phyloP scores from a whole-genome alignment of 192 early-diverging fungal species.

The Linnemannia exigua region DNA sequence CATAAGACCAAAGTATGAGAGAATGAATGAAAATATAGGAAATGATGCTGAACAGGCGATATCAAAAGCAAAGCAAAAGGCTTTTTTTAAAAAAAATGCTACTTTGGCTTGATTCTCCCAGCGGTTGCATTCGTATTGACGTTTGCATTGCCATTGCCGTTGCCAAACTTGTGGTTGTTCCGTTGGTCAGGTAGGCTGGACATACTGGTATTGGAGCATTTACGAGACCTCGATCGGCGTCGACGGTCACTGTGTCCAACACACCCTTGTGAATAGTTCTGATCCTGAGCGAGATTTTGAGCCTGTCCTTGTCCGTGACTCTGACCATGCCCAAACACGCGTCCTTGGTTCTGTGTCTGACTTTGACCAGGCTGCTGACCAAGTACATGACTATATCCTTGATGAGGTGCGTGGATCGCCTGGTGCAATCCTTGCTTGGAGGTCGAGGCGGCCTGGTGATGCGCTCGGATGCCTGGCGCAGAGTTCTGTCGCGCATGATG shows the following conservation, averaged over 20 bases:
- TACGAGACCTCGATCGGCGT: slow-evolving; percentile 31
- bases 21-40: not conserved
- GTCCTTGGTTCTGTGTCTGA: not conserved
- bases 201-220: slow-evolving; percentile 44
- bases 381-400: not conserved
- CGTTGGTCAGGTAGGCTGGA: slow-evolving; percentile 19
- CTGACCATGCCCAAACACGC: not conserved
- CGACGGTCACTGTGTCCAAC: slow-evolving; percentile 23
- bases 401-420: not conserved
- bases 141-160: slow-evolving; percentile 3
- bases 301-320: slow-evolving; percentile 9
- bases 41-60: not conserved
- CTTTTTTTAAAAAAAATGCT: slow-evolving; percentile 3
- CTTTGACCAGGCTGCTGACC: not conserved
- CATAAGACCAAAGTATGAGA: not conserved
- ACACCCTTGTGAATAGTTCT: not conserved
- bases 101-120: slow-evolving; percentile 18
- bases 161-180: not conserved
- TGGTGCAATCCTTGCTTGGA: not conserved
- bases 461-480: slow-evolving; percentile 10
- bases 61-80: not conserved
- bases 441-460: not conserved
- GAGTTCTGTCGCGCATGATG: slow-evolving; percentile 8
- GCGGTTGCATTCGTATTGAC: not conserved
- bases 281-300: not conserved